These are phyloP conservation scores for Paraphoma chrysanthemicola DNA, from an alignment of 2,329 filamentous ascomycete genomes.

Conservation along the genomic window DNA sequence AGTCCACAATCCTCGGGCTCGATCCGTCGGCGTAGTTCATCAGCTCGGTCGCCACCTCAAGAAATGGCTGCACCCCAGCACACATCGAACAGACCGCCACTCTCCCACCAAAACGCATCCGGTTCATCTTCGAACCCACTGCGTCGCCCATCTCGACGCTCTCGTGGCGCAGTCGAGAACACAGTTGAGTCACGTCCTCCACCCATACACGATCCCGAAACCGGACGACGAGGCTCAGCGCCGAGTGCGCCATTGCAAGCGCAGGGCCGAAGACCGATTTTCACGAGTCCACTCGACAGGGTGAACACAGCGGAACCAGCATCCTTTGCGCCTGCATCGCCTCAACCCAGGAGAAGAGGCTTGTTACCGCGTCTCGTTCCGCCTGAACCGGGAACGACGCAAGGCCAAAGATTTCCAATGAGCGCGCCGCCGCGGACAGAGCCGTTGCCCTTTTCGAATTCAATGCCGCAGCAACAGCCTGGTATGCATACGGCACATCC, in stretches of 20 bases:
- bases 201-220: conserved; percentile 18
- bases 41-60: conserved; percentile 19
- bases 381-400: not conserved
- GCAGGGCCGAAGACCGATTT: conserved; percentile 15
- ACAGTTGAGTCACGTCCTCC: conserved; percentile 30
- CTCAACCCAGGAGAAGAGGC: conserved; percentile 2
- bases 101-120: conserved; percentile 1
- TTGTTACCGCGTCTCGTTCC: conserved; percentile 22
- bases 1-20: conserved; percentile 29
- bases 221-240: conserved; percentile 32
- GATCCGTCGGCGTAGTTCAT: conserved; percentile 33
- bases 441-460: not conserved
- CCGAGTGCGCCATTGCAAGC: conserved; percentile 18
- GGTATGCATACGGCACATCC: no score
- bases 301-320: not conserved
- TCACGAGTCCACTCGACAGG: not conserved
- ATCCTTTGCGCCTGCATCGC: not conserved
- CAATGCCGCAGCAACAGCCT: no score
- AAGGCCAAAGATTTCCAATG: conserved; percentile 13
- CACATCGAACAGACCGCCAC: conserved; percentile 7
- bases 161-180: conserved; percentile 23
- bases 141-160: conserved; percentile 20
- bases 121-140: conserved; percentile 1
- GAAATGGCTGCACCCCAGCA: conserved; percentile 15
- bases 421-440: conserved; percentile 27